A percentile compares a stretch with the other conserved stretches of the same genome.
Evolutionary conservation across 139 green algal genomes (phyloP).

Genomic region (Yamagishiella unicocca): DNA sequence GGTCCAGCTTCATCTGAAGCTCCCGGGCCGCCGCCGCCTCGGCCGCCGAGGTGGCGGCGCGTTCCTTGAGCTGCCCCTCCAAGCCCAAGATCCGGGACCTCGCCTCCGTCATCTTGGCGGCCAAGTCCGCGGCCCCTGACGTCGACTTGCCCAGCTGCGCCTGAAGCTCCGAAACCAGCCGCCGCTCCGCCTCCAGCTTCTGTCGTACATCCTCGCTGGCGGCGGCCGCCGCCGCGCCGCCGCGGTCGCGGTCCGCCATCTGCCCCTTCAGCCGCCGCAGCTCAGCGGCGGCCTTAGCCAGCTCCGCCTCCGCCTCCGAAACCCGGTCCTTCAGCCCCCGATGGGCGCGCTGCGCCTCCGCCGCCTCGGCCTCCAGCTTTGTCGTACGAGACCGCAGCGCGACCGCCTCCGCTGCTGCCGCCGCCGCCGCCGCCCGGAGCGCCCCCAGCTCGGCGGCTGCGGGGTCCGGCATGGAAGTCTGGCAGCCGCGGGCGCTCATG

Average conservation of each 20-base stretch:
- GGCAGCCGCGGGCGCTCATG: background rate
- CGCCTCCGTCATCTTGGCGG: background rate
- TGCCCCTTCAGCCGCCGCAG: background rate
- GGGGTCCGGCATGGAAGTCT: background rate
- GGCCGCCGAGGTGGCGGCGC: background rate
- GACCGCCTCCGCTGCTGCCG: background rate
- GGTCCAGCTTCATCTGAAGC: background rate
- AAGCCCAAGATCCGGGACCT: background rate
- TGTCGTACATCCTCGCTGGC: background rate
- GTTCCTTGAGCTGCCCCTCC: background rate
- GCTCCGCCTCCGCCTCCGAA: background rate
- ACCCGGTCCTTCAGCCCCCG: background rate
- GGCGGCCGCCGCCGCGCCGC: background rate
- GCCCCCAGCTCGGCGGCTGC: background rate
- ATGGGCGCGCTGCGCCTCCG: background rate
- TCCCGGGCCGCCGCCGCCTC: background rate
- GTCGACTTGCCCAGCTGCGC: background rate
- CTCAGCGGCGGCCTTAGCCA: background rate
- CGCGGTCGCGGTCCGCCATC: background rate
- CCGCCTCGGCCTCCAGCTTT: slow-evolving; percentile 4
- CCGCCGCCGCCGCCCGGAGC: background rate
- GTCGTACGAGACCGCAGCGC: background rate
- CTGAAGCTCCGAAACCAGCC: background rate
- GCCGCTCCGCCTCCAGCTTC: slow-evolving; percentile 1
- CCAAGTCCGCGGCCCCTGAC: background rate